phyloP scores from a whole-genome alignment of 257 asterid species.

The Solanum pimpinellifolium region DNA sequence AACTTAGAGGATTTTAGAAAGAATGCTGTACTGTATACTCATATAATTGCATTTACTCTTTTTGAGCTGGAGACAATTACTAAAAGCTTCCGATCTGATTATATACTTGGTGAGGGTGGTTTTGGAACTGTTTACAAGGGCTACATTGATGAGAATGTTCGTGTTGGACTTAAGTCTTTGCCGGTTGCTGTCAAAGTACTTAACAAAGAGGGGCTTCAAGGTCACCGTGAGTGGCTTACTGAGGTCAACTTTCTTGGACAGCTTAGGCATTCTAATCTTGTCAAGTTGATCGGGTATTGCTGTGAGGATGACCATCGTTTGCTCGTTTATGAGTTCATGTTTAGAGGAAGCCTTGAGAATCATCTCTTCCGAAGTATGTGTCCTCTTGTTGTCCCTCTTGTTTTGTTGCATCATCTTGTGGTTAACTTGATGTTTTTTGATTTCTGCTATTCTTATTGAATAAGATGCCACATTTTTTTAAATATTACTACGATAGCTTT shows the following conservation, averaged over 20 bases:
- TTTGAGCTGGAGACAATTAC: conserved; percentile 97
- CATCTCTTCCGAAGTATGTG: conserved; percentile 94
- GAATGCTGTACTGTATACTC: conserved; percentile 64
- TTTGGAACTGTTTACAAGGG: conserved; percentile 98
- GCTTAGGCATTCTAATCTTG: conserved; percentile 93
- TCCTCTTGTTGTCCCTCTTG: conserved; percentile 18
- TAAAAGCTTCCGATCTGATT: conserved; percentile 95
- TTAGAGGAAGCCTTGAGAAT: conserved; percentile 95
- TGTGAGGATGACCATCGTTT: conserved; percentile 98
- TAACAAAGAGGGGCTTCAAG: conserved; percentile 97
- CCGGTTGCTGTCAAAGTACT: conserved; percentile 98
- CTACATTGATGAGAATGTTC: conserved; percentile 90
- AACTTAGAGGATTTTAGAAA: conserved; percentile 67
- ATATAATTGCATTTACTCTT: conserved; percentile 81
- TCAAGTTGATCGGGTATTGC: conserved; percentile 95
- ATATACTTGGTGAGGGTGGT: conserved; percentile 98
- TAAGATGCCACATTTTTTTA: not conserved
- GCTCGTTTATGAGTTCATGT: conserved; percentile 96
- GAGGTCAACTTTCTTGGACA: conserved; percentile 97
- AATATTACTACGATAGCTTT: not conserved
- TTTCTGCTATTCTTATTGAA: not conserved
- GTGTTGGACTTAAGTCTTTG: conserved; percentile 91
- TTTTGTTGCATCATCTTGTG: not conserved
- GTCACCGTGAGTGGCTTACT: conserved; percentile 98
- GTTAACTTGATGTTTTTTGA: not conserved